Evolutionary conservation across 805 yeast species (phyloP).

Genomic region (Millerozyma miso): DNA sequence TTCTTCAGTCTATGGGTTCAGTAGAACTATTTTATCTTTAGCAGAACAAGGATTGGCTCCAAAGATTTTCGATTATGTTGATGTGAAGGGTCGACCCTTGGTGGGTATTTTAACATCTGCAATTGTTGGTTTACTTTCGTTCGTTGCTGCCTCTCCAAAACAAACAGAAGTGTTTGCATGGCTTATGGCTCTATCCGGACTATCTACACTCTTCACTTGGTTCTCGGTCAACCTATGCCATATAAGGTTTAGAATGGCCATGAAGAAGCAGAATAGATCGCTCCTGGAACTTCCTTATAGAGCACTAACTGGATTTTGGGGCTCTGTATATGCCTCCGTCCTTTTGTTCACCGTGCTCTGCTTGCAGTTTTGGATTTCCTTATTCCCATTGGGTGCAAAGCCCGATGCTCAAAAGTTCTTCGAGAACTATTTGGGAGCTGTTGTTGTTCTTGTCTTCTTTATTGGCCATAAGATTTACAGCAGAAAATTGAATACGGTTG

Average conservation of each 20-base stretch:
- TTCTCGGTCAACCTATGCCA: slow-evolving; percentile 31
- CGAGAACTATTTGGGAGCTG: slow-evolving; percentile 50
- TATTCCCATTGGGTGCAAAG: slow-evolving; percentile 25
- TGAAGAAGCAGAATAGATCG: slow-evolving; percentile 34
- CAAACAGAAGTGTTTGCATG: slow-evolving; percentile 33
- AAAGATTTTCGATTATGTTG: slow-evolving; percentile 29
- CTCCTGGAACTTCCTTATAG: slow-evolving; percentile 50
- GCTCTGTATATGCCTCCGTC: slow-evolving; percentile 23
- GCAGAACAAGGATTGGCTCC: slow-evolving; percentile 42
- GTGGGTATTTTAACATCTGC: slow-evolving; percentile 32
- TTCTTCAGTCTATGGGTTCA: slow-evolving; percentile 41
- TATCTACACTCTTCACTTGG: slow-evolving; percentile 35
- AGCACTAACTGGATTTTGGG: slow-evolving; percentile 43
- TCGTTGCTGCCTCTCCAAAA: slow-evolving; percentile 38
- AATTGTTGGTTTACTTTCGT: slow-evolving; percentile 33
- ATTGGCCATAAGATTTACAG: slow-evolving; percentile 48
- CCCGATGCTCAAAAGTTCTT: slow-evolving; percentile 45
- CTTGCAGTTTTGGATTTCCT: slow-evolving; percentile 33
- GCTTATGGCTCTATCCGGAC: slow-evolving; percentile 32
- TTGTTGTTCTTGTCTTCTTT: slow-evolving; percentile 44
- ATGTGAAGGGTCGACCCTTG: slow-evolving; percentile 37
- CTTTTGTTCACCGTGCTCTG: slow-evolving; percentile 24
- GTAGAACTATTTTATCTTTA: slow-evolving; percentile 37
- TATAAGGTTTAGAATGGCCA: slow-evolving; percentile 28
- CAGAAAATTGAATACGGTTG: slow-evolving; percentile 30